These are phyloP conservation scores for Akebia trifoliata DNA, from an alignment of 164 flowering plant genomes.

Conservation along the genomic window DNA sequence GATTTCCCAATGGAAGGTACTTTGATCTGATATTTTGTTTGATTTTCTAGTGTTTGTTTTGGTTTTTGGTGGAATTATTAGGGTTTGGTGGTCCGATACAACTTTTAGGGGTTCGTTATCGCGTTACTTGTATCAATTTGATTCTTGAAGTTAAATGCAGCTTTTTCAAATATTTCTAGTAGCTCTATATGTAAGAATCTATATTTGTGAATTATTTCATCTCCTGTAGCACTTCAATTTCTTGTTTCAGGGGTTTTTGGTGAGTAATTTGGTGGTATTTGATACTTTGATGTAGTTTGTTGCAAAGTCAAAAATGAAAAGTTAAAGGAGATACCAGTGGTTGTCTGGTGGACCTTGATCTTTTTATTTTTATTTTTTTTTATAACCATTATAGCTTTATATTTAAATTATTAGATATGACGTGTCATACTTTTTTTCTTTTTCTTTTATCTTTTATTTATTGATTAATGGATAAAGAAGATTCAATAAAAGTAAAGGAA, in stretches of 20 bases:
- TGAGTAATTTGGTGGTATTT: background rate
- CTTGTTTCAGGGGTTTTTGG: background rate
- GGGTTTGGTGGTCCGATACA: background rate
- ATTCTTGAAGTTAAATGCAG: background rate
- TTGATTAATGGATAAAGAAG: too few species aligned
- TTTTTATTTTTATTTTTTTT: too few species aligned
- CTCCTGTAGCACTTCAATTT: background rate
- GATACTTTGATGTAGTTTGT: background rate
- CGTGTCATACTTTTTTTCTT: too few species aligned
- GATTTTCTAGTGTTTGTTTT: background rate
- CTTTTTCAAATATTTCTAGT: too few species aligned
- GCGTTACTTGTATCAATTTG: background rate
- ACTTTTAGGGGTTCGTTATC: too few species aligned
- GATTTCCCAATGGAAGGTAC: constrained; percentile 71
- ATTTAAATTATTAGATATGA: too few species aligned
- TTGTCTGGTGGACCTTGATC: too few species aligned
- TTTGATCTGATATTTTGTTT: background rate
- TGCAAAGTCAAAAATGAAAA: background rate
- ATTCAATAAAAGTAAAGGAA: too few species aligned
- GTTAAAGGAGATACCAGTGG: background rate
- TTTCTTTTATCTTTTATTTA: too few species aligned
- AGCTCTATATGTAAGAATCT: too few species aligned
- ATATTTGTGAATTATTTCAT: too few species aligned
- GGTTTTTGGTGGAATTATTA: background rate
- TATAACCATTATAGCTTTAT: too few species aligned